Base-by-base conservation (phyloP, 352 stramenopile species). In the Phytophthora sojae region DNA sequence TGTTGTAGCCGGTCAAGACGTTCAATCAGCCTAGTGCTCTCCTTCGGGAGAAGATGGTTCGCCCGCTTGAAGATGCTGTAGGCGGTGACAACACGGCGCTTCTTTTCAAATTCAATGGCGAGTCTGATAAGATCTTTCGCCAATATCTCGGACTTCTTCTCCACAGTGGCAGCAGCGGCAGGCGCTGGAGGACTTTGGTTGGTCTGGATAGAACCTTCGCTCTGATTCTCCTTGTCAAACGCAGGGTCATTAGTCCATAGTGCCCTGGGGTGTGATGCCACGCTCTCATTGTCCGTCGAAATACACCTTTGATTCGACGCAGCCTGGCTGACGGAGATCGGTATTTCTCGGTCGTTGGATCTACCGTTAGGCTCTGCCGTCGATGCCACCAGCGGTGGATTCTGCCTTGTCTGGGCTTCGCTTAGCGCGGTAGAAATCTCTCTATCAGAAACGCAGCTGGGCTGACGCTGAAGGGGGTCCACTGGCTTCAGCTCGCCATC, bases 81-180 rank as follows among this genome's bases (percentile, higher is more conserved):
- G 12, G 84, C 77, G 0, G 66, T 85, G 6, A 45, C 39, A 17
- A 77, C 72, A 8, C 70, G 80, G 60, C 65, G 68, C 47, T 72
- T 79, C 47, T 79, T 86, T 55, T 92, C 82, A 19, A 89, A 71
- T 19, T 71, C 71, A 23, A 92, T 86, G 0, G 82, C 84, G 17
- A 86, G 51, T n/a, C 64, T 57, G 35, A 92, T 83, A 30, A 92
- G 76, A n/a, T 82, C 72, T 58, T 92, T 92, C 1, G 82, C 84
- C 3, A 87, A 62, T 17, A 83, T n/a, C 21, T 81, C 68, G 0
- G 76, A 61, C 15, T 71, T 73, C 39, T 63, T 64, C 14, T 64
- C 60, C 7, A 54, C 29, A 47, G 52, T 67, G 14, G 17, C 47
- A 17, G 30, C 17, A 8, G 30, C 21, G 21, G 21, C 21, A 21